Evolutionary conservation across 1,284 basidiomycete genomes (phyloP).

Genomic region (Xerocomus amazonicus): DNA sequence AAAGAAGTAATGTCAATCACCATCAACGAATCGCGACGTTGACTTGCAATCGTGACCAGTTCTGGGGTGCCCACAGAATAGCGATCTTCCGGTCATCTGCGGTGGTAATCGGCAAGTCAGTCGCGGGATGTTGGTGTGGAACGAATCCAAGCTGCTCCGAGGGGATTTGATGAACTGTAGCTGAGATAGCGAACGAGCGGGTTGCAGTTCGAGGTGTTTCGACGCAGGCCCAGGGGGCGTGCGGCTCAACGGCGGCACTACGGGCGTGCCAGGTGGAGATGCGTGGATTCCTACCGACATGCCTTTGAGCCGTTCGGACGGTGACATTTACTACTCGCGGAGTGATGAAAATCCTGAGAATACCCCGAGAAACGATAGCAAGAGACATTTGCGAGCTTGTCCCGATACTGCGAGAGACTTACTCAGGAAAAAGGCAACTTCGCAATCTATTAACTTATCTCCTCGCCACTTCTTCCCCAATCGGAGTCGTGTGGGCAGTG

Average conservation of each 20-base stretch:
- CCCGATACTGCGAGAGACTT: too few relatives aligned
- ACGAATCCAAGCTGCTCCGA: conserved; percentile 31
- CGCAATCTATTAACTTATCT: too few relatives aligned
- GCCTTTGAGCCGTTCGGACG: background rate
- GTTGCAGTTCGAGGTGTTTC: background rate
- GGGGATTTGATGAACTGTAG: conserved; percentile 10
- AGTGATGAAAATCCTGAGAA: background rate
- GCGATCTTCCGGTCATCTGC: conserved; percentile 58
- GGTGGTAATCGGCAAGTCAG: conserved; percentile 53
- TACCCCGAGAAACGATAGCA: background rate
- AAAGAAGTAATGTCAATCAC: background rate
- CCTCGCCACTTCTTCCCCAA: too few relatives aligned
- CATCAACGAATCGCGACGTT: conserved; percentile 1
- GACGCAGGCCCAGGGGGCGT: background rate
- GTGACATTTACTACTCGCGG: background rate
- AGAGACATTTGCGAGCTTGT: too few relatives aligned
- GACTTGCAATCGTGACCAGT: conserved; percentile 69
- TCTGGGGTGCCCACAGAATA: conserved; percentile 63
- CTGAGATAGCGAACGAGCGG: conserved; percentile 6
- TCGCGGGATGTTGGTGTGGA: conserved; percentile 8
- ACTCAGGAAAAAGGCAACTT: too few relatives aligned
- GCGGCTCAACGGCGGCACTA: too few relatives aligned
- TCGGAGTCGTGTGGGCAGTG: too few relatives aligned
- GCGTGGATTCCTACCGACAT: too few relatives aligned
- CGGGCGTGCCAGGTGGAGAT: too few relatives aligned